These are phyloP conservation scores for Chrysopogon serrulatus DNA, from an alignment of 176 grass and related monocot genomes.

Conservation along the genomic window DNA sequence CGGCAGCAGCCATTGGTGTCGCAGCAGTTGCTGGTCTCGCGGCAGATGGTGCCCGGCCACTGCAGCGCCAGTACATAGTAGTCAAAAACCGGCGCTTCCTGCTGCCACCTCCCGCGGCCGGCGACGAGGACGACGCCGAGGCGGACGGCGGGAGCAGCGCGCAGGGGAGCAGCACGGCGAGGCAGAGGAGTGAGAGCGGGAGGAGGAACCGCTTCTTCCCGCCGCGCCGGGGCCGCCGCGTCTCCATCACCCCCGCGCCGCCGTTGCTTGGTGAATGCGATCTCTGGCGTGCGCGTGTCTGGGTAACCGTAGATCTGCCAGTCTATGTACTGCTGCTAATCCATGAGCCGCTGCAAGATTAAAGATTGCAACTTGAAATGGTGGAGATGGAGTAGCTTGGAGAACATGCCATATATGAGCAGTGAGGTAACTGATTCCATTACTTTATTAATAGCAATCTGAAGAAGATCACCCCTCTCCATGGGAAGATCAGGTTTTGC, in stretches of 20 bases:
- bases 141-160: background rate
- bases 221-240: background rate
- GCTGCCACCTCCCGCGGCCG: slow-evolving; percentile 3
- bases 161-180: slow-evolving; percentile 36
- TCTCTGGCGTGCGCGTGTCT: background rate
- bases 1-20: slow-evolving; percentile 89
- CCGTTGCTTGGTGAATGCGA: background rate
- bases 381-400: slow-evolving; percentile 21
- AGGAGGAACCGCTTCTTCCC: slow-evolving; percentile 19
- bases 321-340: background rate
- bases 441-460: background rate
- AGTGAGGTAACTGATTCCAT: background rate
- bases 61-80: slow-evolving; percentile 80
- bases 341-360: background rate
- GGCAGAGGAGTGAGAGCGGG: slow-evolving; percentile 29
- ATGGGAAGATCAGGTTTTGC: background rate
- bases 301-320: slow-evolving; percentile 2
- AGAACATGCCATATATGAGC: slow-evolving; percentile 14
- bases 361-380: background rate
- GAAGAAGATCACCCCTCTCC: background rate
- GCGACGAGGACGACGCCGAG: background rate
- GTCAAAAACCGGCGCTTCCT: slow-evolving; percentile 57
- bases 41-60: slow-evolving; percentile 85
- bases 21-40: slow-evolving; percentile 68
- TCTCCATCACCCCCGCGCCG: slow-evolving; percentile 3